Base-by-base conservation (phyloP, 2,329 filamentous ascomycete species). In the Cordyceps cateniannulata region DNA sequence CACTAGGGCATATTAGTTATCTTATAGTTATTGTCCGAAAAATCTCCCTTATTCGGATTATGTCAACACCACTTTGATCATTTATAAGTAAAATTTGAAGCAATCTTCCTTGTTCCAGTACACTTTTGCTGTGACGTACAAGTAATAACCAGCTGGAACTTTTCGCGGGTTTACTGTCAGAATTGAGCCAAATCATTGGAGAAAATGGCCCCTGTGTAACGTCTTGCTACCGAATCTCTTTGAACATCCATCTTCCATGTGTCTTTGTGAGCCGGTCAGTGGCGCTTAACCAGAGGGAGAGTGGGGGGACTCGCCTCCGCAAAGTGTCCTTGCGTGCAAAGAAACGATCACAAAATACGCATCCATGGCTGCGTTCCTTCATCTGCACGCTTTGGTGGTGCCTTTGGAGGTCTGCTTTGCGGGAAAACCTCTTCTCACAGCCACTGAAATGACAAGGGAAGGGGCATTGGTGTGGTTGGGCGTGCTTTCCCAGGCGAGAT, bases 301-400 rank as follows among this genome's bases (percentile, higher is more conserved):
- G 35, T 24, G 29, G 20, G 20, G 48, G 59, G 14, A 35, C 80
- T 74, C 75, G 91, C 90, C 91, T 88, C 74, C 86, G 77, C n/a
- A 95, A 78, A 1, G 90, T 95, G 68, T 96, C 91, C 71, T 91
- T 92, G 49, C 91, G 83, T 27, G 89, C 86, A 76, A 96, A 96
- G 47, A 82, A 79, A 59, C 85, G 81, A 35, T 82, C 81, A 69
- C 91, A 96, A 63, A 86, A 85, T 63, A 85, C 81, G 69, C 91
- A 96, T 62, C 79, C 79, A 71, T 87, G 86, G 66, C 87, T 86
- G 60, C 85, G 84, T 64, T 87, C 80, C 73, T 90, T 91, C 70
- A 86, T 79, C 70, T 96, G 91, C 12, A 95, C 89, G 69, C 79
- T 85, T 66, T 83, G 81, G 72, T 83, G 77, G 69, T 87, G 80